Base-by-base conservation (phyloP, 768 basidiomycete genomes). In the Phanerochaete carnosa region DNA sequence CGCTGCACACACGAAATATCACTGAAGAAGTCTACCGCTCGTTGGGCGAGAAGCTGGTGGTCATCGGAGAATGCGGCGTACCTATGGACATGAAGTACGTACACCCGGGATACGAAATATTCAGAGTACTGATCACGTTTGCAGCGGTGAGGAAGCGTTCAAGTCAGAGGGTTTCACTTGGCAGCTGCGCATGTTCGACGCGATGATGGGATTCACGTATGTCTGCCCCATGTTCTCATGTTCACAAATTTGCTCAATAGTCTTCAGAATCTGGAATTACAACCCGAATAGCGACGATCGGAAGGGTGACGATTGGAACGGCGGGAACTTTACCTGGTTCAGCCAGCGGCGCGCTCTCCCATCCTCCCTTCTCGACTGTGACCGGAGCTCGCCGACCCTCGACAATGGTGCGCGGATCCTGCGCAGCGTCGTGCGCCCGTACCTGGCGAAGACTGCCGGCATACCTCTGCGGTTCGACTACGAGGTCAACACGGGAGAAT, bases 241-340 rank as follows among this genome's bases (percentile, higher is more conserved):
- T 43, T 15, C 30, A 13, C 19, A 29, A 28, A n/a, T n/a, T 26
- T 29, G 46, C 8, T 51, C 16, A 28, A 6, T 33, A 22, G 23
- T 55, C 57, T 32, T 6, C 66, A 97, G 94, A 1, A 74, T 98
- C 7, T 98, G 96, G 96, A 94, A 92, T 61, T 98, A 97, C 72
- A 97, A 98, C 68, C 90, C 95, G 0, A 77, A 80, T 54, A 98
- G 98, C 73, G 80, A 82, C 43, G 95, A 98, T 70, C 66, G 72
- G 19, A 66, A 73, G 26, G 96, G 96, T 16, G 95, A 98, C 70
- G 74, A 87, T 70, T 97, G 95, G 95, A 96, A 95, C 66, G 93
- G 91, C 56, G 95, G 98, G 74, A 97, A 95, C 75, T 98, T 99
- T 71, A 94, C 93, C 1, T 97, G 93, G 92, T 98, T 94, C 80